These are phyloP conservation scores for Ambrosiella xylebori DNA, from an alignment of 2,329 filamentous ascomycete genomes.

Conservation along the genomic window DNA sequence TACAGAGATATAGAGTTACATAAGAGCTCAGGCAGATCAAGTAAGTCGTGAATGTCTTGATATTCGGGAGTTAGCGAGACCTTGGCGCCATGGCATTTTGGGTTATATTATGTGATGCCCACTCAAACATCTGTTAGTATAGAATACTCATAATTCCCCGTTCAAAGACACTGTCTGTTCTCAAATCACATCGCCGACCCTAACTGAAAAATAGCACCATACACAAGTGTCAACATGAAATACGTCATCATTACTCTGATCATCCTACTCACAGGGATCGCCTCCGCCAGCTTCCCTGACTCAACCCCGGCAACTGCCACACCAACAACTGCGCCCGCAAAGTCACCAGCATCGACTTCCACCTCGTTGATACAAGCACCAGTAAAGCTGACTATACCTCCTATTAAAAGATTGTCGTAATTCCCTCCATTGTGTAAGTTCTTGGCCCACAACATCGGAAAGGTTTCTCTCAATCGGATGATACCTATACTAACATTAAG, in stretches of 20 bases:
- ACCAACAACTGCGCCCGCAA: slow-evolving; percentile 31
- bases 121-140: no score
- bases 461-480: no score
- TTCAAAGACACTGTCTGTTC: not conserved
- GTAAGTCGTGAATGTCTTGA: not conserved
- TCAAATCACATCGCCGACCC: not conserved
- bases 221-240: not conserved
- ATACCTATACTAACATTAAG: not conserved
- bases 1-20: not conserved
- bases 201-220: no score
- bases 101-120: no score
- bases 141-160: no score
- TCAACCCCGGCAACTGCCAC: not conserved
- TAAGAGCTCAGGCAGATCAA: not conserved
- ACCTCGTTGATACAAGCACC: slow-evolving; percentile 20
- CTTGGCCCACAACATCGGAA: no score
- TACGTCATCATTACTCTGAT: not conserved
- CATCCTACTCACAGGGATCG: not conserved
- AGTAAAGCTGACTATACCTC: slow-evolving; percentile 26
- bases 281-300: not conserved
- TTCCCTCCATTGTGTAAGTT: slow-evolving; percentile 25
- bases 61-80: no score
- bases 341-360: slow-evolving; percentile 26
- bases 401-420: slow-evolving; percentile 25
- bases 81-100: no score